Evolutionary conservation across 495 filamentous ascomycete genomes (phyloP), one percentile per base, ranked within the genome.

Genomic region (Podospora tetraspora): DNA sequence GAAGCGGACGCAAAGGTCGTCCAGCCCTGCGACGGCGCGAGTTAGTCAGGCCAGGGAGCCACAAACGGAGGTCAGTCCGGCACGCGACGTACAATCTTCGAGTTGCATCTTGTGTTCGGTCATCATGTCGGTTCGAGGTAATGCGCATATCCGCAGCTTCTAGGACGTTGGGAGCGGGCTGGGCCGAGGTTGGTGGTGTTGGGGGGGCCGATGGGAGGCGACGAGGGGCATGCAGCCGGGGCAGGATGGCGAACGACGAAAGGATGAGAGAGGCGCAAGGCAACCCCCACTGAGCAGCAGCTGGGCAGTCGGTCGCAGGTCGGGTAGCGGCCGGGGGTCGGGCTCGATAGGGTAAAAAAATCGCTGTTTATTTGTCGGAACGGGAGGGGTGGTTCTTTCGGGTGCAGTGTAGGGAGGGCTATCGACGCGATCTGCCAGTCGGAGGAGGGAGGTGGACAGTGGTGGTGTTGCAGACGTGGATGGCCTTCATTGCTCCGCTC

Each of bases 1-100:
- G 76, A 99, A 99, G 69, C 87, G 91, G 77, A 96, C 92, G 78
- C 92, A 96, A 60, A 97, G 84, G 81, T 97, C 93, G 89, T 97
- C 93, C 83, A 97, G 84, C 93, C 92, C 91, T 93, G 75, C 71
- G 37, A 59, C 21, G 25, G 43, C 25, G 52, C 16, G 69, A 58
- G 64, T 30, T 64, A 66, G 72, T 65, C 27, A 58, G 69, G 72
- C 79, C 70, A 81, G 79, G 63, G 43, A 62, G 67, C 61, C 21
- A 19, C 23, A 11, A 60, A 57, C 25, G 32, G 57, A 64, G 63
- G 61, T 30, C 30, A 34, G 64, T 52, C 19, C 43, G 9, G 59
- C 66, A 66, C 59, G 62, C 29, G 61, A 86, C 91, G 76, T 80
- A 94, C 92, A 96, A 73, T 96, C 92, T 87, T 92, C 90, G 84